Base-by-base conservation (phyloP, 345 rosid species). In the Camelina sativa region DNA sequence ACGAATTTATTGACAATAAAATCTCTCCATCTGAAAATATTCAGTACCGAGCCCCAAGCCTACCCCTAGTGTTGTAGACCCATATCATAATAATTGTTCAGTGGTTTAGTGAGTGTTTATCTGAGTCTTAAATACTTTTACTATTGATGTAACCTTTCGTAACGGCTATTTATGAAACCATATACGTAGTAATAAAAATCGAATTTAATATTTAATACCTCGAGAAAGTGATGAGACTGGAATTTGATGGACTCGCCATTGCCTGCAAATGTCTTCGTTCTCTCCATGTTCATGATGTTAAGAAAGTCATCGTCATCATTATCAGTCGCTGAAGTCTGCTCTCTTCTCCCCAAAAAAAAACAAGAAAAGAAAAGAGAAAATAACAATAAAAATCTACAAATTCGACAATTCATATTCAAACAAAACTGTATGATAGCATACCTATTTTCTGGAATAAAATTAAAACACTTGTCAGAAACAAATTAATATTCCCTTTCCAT, bases 251-350 rank as follows among this genome's bases (percentile, higher is more conserved):
- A 71, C 72, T 77, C 76, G 67, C 62, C 56, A 65, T 25, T 28
- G 80, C 72, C 67, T 71, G 71, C 80, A 71, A 77, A 71, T 71
- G 76, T 77, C 47, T 71, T 77, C 61, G 72, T 65, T 77, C 80
- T 77, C 67, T 71, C 80, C 55, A 77, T 63, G 71, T 77, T 77
- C 76, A 65, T 71, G 80, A 71, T 71, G 76, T 65, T 71, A 48
- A 65, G 72, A 77, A 77, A 77, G 80, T 77, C 80, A 62, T 76
- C 51, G 75, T 69, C 75, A 77, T 77, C 80, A 77, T 77, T 77
- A 77, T 65, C 80, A 19, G 57, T 76, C 38, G 28, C 80, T 70
- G 67, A 70, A 76, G 65, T 76, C 80, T 77, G 76, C 71, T 65
- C 76, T 77, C 80, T 77, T 64, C 72, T 63, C 11, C 65, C 66